A percentile compares a stretch with the other conserved stretches of the same genome.
Conservation (phyloP, 306 rosid genomes). For the Astragalus glycyphyllos region DNA sequence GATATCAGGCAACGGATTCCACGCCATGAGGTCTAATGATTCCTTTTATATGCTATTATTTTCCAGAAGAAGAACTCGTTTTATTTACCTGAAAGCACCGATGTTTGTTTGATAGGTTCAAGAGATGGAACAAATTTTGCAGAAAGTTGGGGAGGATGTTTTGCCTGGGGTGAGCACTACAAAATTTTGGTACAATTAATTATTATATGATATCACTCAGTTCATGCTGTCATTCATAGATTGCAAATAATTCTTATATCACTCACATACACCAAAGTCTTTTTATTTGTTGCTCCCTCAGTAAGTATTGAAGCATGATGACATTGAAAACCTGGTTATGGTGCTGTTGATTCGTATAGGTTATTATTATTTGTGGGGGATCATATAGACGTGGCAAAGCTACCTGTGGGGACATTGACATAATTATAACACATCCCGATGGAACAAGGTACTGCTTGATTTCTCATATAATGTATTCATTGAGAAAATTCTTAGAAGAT, state of each 20-base stretch:
- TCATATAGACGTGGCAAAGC: conserved; percentile 94
- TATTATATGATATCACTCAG: no score
- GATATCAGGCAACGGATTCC: conserved; percentile 87
- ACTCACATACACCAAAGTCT: conserved; percentile 19
- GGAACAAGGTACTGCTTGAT: conserved; percentile 67
- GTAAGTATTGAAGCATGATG: conserved; percentile 12
- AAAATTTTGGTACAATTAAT: no score
- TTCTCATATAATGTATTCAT: conserved; percentile 13
- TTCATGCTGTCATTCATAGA: conserved; percentile 22
- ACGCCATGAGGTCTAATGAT: conserved; percentile 69
- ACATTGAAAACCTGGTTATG: conserved; percentile 26
- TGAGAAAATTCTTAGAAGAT: conserved; percentile 5
- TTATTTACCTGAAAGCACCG: conserved; percentile 1
- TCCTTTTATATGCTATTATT: conserved; percentile 14
- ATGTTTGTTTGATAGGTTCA: conserved; percentile 63
- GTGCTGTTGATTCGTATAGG: conserved; percentile 50
- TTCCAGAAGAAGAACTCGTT: not conserved
- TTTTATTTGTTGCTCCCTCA: conserved; percentile 3
- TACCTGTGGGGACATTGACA: conserved; percentile 93
- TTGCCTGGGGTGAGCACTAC: conserved; percentile 76
- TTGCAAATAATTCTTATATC: conserved; percentile 23
- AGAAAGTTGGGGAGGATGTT: conserved; percentile 75
- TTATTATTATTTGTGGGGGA: conserved; percentile 83
- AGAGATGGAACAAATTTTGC: conserved; percentile 78
- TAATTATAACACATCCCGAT: conserved; percentile 90